Evolutionary conservation across 2,329 filamentous ascomycete species (phyloP).

Genomic region (Trichoderma sp.): DNA sequence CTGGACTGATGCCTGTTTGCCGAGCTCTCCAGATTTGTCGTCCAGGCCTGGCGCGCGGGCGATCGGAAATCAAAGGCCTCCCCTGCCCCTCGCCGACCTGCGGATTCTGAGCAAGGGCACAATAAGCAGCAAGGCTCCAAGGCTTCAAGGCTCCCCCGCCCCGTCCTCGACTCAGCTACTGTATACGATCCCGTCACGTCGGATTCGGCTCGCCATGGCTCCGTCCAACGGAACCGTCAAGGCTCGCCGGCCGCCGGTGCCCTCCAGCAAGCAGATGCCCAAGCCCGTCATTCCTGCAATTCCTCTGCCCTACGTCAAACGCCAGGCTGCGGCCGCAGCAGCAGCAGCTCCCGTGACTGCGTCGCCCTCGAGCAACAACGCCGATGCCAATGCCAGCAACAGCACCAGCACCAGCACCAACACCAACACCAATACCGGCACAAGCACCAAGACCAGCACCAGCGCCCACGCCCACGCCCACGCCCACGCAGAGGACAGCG

Average conservation of each 20-base stretch:
- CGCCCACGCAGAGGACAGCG: conserved; percentile 1
- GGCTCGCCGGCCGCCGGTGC: conserved; percentile 35
- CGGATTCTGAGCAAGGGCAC: conserved; percentile 25
- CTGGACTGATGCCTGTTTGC: conserved; percentile 40
- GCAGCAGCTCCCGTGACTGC: conserved; percentile 36
- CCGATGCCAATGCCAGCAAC: too few relatives aligned
- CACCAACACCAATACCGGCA: too few relatives aligned
- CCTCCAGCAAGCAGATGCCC: conserved; percentile 37
- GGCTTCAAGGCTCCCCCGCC: conserved; percentile 9
- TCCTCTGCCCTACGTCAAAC: conserved; percentile 45
- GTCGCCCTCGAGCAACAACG: conserved; percentile 15
- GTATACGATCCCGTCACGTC: conserved; percentile 15
- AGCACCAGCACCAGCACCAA: too few relatives aligned
- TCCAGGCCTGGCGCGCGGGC: conserved; percentile 36
- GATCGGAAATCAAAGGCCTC: conserved; percentile 32
- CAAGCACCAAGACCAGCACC: too few relatives aligned
- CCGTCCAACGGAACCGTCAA: conserved; percentile 41
- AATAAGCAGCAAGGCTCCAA: too few relatives aligned
- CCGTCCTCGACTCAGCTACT: conserved; percentile 9
- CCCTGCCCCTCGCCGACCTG: conserved; percentile 33
- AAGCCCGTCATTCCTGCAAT: conserved; percentile 45
- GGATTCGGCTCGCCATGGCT: conserved; percentile 37
- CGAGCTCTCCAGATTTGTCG: conserved; percentile 39
- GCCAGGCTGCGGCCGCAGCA: conserved; percentile 42
- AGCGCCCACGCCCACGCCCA: neutral